phyloP scores from a whole-genome alignment of 805 yeast species.

The Barnettozyma pratensis region DNA sequence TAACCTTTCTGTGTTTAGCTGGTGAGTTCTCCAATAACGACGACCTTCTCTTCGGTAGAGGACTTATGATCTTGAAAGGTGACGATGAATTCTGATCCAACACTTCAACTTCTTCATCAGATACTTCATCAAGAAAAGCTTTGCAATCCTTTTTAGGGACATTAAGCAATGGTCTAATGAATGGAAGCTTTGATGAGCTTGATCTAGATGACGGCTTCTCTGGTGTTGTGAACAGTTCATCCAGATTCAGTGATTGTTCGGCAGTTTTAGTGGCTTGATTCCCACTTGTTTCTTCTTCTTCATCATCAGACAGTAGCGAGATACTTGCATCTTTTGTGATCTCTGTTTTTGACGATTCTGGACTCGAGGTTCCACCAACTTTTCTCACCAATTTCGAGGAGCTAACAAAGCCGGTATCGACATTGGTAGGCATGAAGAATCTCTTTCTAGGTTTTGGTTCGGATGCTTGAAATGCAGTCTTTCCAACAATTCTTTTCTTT shows the following conservation, averaged over 20 bases:
- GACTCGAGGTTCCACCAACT: constrained; percentile 4
- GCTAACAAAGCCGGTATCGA: constrained; percentile 54
- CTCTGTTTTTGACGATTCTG: neutral
- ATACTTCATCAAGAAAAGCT: constrained; percentile 6
- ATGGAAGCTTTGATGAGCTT: neutral
- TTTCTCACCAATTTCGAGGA: constrained; percentile 45
- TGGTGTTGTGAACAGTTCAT: constrained; percentile 6
- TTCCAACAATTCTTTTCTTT: constrained; percentile 9
- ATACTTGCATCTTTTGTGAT: constrained; percentile 5
- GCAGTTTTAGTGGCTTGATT: neutral
- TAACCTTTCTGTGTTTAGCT: neutral
- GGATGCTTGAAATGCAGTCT: constrained; percentile 9
- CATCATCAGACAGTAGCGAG: constrained; percentile 15
- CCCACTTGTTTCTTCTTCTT: neutral
- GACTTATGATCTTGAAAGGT: neutral
- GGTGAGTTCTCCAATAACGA: neutral
- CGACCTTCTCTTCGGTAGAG: neutral
- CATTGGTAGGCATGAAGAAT: constrained; percentile 74
- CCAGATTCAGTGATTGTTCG: neutral
- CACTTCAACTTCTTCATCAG: constrained; percentile 4
- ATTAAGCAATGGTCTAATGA: constrained; percentile 4
- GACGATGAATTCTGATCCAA: constrained; percentile 1
- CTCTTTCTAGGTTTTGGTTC: constrained; percentile 31
- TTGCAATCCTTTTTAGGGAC: neutral
- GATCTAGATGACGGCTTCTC: neutral